phyloP scores from a whole-genome alignment of 768 basidiomycete genomes.

The Filobasidium wieringae region DNA sequence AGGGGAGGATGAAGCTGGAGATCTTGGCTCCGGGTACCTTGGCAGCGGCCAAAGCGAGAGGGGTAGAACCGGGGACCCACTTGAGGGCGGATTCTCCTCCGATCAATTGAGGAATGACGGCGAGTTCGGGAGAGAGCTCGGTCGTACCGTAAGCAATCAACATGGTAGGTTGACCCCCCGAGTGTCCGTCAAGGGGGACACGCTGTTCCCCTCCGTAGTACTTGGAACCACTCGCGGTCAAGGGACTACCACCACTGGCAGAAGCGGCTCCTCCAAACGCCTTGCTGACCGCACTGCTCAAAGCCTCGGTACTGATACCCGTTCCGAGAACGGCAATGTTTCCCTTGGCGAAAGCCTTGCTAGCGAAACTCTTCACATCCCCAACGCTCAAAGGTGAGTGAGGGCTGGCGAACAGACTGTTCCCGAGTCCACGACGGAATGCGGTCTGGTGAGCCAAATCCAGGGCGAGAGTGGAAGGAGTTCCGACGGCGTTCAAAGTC shows the following conservation, averaged over 20 bases:
- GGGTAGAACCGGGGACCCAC: conserved; percentile 66
- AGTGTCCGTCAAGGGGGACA: conserved; percentile 45
- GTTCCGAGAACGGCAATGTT: conserved; percentile 80
- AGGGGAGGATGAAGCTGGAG: conserved; percentile 65
- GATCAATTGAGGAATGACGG: conserved; percentile 67
- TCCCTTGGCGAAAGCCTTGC: conserved; percentile 58
- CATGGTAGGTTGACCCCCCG: conserved; percentile 49
- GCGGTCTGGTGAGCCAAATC: conserved; percentile 81
- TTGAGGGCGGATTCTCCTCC: conserved; percentile 71
- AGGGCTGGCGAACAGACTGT: conserved; percentile 71
- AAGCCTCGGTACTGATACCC: conserved; percentile 59
- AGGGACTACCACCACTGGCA: conserved; percentile 33
- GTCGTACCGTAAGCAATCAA: conserved; percentile 81
- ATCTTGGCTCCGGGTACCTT: conserved; percentile 48
- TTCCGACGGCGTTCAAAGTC: conserved; percentile 48
- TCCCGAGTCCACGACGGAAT: conserved; percentile 87
- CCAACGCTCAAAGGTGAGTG: conserved; percentile 45
- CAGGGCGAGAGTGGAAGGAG: conserved; percentile 59
- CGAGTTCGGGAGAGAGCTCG: conserved; percentile 56
- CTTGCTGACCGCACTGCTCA: conserved; percentile 60
- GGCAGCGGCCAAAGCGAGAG: conserved; percentile 52
- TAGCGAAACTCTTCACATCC: conserved; percentile 61
- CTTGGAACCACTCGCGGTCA: conserved; percentile 41
- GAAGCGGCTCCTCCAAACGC: conserved; percentile 48
- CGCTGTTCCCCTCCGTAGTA: conserved; percentile 84